Conservation (phyloP, 2,329 filamentous ascomycete species). For the Thelonectria olida region DNA sequence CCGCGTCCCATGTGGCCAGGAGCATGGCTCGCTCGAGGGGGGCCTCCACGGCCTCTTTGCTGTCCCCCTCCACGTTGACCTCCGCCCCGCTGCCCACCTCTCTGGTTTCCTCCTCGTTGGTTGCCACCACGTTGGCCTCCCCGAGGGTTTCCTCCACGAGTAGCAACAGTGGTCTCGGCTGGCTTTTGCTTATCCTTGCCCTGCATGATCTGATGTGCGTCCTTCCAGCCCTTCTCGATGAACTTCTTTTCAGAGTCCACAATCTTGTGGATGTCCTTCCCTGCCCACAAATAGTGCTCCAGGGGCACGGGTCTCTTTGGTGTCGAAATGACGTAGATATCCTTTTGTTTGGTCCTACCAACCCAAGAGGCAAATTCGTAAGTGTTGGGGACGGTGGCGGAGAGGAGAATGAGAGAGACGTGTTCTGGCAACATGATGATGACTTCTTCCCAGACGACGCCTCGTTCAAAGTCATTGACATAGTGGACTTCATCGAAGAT, state of each 20-base stretch:
- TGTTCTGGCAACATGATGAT: constrained; percentile 99
- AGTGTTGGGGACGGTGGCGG: constrained; percentile 96
- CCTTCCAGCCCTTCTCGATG: constrained; percentile 92
- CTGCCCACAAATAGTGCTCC: constrained; percentile 96
- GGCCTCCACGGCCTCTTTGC: constrained; percentile 61
- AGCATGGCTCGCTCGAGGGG: constrained; percentile 67
- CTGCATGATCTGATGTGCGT: constrained; percentile 83
- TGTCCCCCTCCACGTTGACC: constrained; percentile 55
- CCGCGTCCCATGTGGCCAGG: constrained; percentile 90
- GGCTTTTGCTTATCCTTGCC: constrained; percentile 80
- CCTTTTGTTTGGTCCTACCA: constrained; percentile 95
- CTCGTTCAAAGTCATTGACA: constrained; percentile 94
- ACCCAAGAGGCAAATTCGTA: constrained; percentile 99
- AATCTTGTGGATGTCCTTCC: constrained; percentile 92
- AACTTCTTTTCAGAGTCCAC: constrained; percentile 94
- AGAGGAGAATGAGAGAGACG: constrained; percentile 92
- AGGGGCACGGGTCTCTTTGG: constrained; percentile 93
- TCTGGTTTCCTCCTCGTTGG: constrained; percentile 52
- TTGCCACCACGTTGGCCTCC: constrained; percentile 45
- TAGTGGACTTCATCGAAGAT: constrained; percentile 99
- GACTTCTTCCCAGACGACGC: constrained; percentile 99
- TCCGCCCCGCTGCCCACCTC: constrained; percentile 60
- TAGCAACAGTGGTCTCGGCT: constrained; percentile 45
- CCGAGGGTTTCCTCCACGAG: constrained; percentile 50
- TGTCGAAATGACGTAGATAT: constrained; percentile 98